phyloP scores from a whole-genome alignment of 2,329 filamentous ascomycete genomes.

The Aspergillus piperis region DNA sequence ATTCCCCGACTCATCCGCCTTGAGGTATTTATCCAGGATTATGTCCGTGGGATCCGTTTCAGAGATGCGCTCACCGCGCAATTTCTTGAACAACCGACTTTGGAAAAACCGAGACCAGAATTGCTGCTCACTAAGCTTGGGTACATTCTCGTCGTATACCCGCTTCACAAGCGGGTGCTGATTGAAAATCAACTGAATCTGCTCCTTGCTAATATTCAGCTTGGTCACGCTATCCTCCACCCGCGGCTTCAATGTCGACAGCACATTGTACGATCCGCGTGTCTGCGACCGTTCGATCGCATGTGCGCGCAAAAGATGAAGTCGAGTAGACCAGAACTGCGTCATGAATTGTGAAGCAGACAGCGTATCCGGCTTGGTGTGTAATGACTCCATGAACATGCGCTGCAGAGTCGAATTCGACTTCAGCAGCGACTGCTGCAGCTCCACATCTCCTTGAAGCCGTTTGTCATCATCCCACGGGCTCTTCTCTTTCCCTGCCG shows the following conservation, averaged over 20 bases:
- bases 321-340: conserved; percentile 92
- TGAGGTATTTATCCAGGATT: conserved; percentile 83
- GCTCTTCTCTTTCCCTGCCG: conserved; percentile 49
- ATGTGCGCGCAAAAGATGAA: conserved; percentile 82
- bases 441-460: conserved; percentile 73
- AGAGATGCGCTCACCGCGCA: conserved; percentile 83
- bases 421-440: conserved; percentile 87
- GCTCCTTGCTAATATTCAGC: conserved; percentile 84
- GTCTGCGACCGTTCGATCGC: conserved; percentile 86
- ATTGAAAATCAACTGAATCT: conserved; percentile 87
- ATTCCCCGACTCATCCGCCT: conserved; percentile 63
- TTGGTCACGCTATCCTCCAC: conserved; percentile 73
- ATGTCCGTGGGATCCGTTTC: conserved; percentile 75
- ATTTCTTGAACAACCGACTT: conserved; percentile 83
- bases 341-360: conserved; percentile 78
- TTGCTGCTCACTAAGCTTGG: conserved; percentile 72
- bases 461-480: conserved; percentile 79
- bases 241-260: conserved; percentile 83
- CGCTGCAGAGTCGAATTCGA: conserved; percentile 73
- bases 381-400: conserved; percentile 82
- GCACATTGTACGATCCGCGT: conserved; percentile 87
- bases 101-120: conserved; percentile 97
- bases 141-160: conserved; percentile 92
- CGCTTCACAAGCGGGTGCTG: conserved; percentile 89
- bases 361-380: conserved; percentile 81